These are phyloP conservation scores for Zymoseptoria passerinii DNA, from an alignment of 2,329 filamentous ascomycete genomes.

Conservation along the genomic window DNA sequence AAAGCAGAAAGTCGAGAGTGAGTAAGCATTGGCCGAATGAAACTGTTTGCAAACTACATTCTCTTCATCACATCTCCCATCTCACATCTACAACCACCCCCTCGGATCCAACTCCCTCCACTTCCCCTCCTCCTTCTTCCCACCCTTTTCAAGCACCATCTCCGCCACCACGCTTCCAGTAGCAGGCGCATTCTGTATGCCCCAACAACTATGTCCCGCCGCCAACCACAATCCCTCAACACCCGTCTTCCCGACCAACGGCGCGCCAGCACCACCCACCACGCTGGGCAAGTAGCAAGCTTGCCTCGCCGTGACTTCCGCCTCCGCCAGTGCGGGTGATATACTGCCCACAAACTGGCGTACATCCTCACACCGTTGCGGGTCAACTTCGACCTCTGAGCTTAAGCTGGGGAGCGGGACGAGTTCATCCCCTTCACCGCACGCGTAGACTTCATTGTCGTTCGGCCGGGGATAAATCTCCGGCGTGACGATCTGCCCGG, in stretches of 20 bases:
- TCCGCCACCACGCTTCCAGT: conserved; percentile 46
- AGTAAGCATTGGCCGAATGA: too few relatives aligned
- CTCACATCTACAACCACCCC: not conserved
- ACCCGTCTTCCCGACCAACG: conserved; percentile 68
- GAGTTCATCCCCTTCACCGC: conserved; percentile 74
- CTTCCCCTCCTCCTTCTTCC: not conserved
- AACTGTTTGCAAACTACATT: too few relatives aligned
- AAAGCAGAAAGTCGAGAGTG: too few relatives aligned
- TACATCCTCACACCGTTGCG: conserved; percentile 58
- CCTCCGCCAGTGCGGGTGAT: conserved; percentile 25
- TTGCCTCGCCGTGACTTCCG: conserved; percentile 61
- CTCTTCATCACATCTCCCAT: not conserved
- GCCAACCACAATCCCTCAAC: conserved; percentile 71
- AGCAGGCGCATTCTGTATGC: conserved; percentile 88
- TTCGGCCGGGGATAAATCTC: conserved; percentile 91
- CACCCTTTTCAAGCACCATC: not conserved
- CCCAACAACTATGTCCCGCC: conserved; percentile 93
- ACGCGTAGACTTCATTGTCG: conserved; percentile 77
- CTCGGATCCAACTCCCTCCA: not conserved
- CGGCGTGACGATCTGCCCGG: conserved; percentile 61
- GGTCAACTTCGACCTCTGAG: conserved; percentile 68
- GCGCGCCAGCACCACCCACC: conserved; percentile 48
- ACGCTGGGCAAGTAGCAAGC: conserved; percentile 90
- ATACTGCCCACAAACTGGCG: not conserved
- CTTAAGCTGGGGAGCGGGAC: conserved; percentile 68